Conservation (phyloP, 108 stramenopile genomes). For the Nitzschia sp. region DNA sequence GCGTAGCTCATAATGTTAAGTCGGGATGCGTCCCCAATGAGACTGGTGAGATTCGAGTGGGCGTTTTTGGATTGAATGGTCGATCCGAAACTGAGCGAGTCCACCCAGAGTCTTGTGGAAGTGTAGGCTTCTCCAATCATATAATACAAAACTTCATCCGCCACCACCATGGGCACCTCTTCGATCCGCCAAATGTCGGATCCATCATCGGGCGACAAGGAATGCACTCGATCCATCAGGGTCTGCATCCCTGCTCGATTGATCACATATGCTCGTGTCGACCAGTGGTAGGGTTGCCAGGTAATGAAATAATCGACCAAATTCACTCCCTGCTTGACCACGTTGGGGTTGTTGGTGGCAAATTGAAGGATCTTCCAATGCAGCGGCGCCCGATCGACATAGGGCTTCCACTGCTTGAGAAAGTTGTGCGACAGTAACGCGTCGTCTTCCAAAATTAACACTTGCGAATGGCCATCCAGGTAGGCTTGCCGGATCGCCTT, state of each 20-base stretch:
- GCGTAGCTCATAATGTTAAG: neutral
- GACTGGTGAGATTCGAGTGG: constrained; percentile 5
- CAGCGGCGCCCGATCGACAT: constrained; percentile 10
- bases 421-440: constrained; percentile 12
- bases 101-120: constrained; percentile 12
- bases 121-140: constrained; percentile 10
- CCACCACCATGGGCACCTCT: constrained; percentile 15
- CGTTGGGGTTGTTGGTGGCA: constrained; percentile 20
- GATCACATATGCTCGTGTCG: constrained; percentile 13
- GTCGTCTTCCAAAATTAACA: constrained; percentile 10
- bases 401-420: constrained; percentile 11
- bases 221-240: constrained; percentile 1
- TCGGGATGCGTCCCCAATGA: constrained; percentile 1
- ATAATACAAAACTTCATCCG: constrained; percentile 17
- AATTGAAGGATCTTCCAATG: constrained; percentile 19
- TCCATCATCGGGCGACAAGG: neutral
- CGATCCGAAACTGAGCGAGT: constrained; percentile 3
- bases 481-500: constrained; percentile 12
- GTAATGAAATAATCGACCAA: constrained; percentile 8
- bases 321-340: constrained; percentile 17
- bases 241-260: constrained; percentile 17
- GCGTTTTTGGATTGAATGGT: constrained; percentile 21
- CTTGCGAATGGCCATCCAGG: constrained; percentile 5
- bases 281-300: constrained; percentile 20
- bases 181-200: constrained; percentile 10